Evolutionary conservation across 2,329 filamentous ascomycete genomes (phyloP).

Genomic region (Neonectria neomacrospora): DNA sequence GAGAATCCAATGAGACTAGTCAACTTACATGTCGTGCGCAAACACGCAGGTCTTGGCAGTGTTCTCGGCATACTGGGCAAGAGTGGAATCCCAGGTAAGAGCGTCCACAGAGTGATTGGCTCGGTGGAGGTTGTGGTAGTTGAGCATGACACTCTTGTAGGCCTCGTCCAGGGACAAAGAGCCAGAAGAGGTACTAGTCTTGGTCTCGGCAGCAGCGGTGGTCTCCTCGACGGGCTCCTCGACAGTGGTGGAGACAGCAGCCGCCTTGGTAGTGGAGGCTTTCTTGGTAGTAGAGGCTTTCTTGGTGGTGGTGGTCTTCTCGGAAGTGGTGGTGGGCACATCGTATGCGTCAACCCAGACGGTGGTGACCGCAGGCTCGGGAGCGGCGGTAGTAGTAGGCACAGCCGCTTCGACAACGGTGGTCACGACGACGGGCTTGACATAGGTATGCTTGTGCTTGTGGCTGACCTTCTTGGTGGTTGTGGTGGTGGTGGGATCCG

Average conservation of each 20-base stretch:
- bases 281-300: neutral
- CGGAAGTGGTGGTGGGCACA: conserved; percentile 7
- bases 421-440: conserved; percentile 12
- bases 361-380: conserved; percentile 14
- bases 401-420: neutral
- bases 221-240: neutral
- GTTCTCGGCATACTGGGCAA: conserved; percentile 71
- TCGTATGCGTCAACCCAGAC: conserved; percentile 19
- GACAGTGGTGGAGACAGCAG: neutral
- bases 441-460: conserved; percentile 19
- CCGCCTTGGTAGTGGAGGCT: neutral
- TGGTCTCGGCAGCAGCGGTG: neutral
- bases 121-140: conserved; percentile 89
- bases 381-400: conserved; percentile 17
- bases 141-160: conserved; percentile 60
- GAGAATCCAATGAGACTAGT: neutral
- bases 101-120: conserved; percentile 78
- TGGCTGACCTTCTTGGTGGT: conserved; percentile 18
- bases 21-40: conserved; percentile 77
- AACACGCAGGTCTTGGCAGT: conserved; percentile 77
- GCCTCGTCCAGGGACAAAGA: conserved; percentile 33
- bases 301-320: conserved; percentile 5
- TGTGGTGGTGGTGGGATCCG: conserved; percentile 27
- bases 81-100: conserved; percentile 72
- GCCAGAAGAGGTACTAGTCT: conserved; percentile 18